Evolutionary conservation across 352 stramenopile species (phyloP), one percentile per base, ranked within the genome.

Genomic region (Thraustochytrium striatum): DNA sequence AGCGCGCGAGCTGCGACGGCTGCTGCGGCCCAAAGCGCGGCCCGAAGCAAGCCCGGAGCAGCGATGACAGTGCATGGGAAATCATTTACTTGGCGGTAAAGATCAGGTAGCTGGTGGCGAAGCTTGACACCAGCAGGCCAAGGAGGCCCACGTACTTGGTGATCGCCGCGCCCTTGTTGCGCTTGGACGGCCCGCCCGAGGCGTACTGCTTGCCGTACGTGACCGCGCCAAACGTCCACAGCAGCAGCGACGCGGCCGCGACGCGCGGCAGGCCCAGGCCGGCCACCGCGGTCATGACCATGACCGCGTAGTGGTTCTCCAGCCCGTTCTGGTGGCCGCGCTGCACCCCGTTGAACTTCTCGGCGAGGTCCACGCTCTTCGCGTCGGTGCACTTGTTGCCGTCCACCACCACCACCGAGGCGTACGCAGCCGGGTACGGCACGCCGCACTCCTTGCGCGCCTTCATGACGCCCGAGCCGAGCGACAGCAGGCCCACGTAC

Each of bases 271-370:
- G 43, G 32, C 81, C 78, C 28, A 85, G 57, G 52, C 87, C 87
- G 36, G 86, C 87, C 41, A 89, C 41, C 0, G 87, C 78, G 19
- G 84, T 82, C 70, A 88, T 81, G 25, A 72, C 32, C 33, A 79
- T 38, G 62, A 84, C 83, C 0, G n/a, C 39, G 47, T 39, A 57
- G 3, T 85, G 50, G 7, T 36, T 59, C 62, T 90, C 87, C 19
- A 88, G 61, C 7, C 79, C 84, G 69, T 87, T 87, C 65, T 89
- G 87, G 78, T 90, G 87, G 30, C 79, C 83, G 25, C 86, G 85
- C 81, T 90, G 87, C 16, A 88, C 79, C 25, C 83, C 83, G 57
- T 90, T 90, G 84, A 90, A 90, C 50, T 84, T 83, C 68, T 87
- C 81, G 2, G 87, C 87, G 9, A 85, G 62, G 70, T 89, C 85